phyloP scores from a whole-genome alignment of 495 filamentous ascomycete genomes.

The Cercophora samala region DNA sequence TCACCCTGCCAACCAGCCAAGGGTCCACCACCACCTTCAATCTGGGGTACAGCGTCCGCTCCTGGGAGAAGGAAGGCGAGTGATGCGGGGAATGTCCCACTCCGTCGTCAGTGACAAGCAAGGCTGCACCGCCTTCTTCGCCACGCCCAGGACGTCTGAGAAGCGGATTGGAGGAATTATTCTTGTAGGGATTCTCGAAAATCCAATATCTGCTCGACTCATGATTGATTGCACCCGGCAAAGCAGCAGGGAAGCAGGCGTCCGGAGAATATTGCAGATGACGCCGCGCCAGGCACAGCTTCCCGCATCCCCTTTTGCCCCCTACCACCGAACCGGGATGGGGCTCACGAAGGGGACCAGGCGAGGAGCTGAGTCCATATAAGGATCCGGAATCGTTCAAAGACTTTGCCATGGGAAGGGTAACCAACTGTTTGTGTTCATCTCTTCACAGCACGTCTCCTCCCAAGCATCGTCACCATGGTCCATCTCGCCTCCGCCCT shows the following conservation, averaged over 20 bases:
- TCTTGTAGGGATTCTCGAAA: conserved; percentile 17
- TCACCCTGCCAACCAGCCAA: conserved; percentile 10
- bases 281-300: conserved; percentile 15
- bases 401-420: neutral
- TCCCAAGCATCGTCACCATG: conserved; percentile 29
- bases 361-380: conserved; percentile 3
- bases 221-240: conserved; percentile 33
- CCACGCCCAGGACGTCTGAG: neutral
- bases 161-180: conserved; percentile 11
- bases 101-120: conserved; percentile 15
- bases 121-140: conserved; percentile 9
- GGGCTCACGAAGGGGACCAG: neutral
- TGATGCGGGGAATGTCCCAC: conserved; percentile 23
- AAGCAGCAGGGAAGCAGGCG: conserved; percentile 24
- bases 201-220: conserved; percentile 19
- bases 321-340: conserved; percentile 19
- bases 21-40: neutral
- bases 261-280: conserved; percentile 22
- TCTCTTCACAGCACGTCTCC: conserved; percentile 5
- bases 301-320: conserved; percentile 1
- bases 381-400: conserved; percentile 11
- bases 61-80: conserved; percentile 10
- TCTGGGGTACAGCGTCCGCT: conserved; percentile 13
- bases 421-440: conserved; percentile 3
- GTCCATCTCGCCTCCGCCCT: conserved; percentile 44